Base-by-base conservation (phyloP, 106 monocot species). In the Amphibolis antarctica region DNA sequence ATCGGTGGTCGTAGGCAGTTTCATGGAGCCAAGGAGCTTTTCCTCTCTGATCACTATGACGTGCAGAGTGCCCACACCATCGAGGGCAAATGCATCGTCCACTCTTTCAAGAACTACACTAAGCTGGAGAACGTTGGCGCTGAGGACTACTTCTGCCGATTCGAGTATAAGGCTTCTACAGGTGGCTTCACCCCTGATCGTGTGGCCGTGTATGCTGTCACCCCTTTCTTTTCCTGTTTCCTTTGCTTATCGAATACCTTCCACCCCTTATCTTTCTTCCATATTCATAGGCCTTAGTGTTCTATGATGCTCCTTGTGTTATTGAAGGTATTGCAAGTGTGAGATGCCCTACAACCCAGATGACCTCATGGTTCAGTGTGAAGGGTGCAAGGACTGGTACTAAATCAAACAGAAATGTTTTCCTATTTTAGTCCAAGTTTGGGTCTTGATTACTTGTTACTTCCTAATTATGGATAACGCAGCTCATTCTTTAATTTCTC, bases 101-200 rank as follows among this genome's bases (percentile, higher is more conserved):
- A 85, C 69, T 81, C 85, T 21, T 85, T 85, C 70, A 85, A 85
- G 73, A 79, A 76, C 66, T 85, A 85, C 73, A 88, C 87, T 28
- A 83, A 80, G 77, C 83, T 88, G 7, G 85, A 81, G 46, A 74
- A 79, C 55, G 79, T 74, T 24, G 79, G 79, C 0, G 64, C 74
- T 59, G 74, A 79, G 63, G 79, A 79, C 53, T 79, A 69, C 53
- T 79, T 79, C 54, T 79, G 74, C 65, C 68, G 79, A 11, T 79
- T 79, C 36, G 79, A 79, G 60, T 79, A 79, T 47, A 79, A 79
- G 69, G 79, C 79, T 21, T 69, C 74, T 13, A 79, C 79, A 12
- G 79, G 79, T n/a, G 74, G 74, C 10, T 79, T 79, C 55, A 79
- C 79, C 25, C 79, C 79, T 66, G 79, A 79, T 50, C 69, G 79